Evolutionary conservation across 306 rosid genomes (phyloP).

Genomic region (Oxytropis ochrocephala): DNA sequence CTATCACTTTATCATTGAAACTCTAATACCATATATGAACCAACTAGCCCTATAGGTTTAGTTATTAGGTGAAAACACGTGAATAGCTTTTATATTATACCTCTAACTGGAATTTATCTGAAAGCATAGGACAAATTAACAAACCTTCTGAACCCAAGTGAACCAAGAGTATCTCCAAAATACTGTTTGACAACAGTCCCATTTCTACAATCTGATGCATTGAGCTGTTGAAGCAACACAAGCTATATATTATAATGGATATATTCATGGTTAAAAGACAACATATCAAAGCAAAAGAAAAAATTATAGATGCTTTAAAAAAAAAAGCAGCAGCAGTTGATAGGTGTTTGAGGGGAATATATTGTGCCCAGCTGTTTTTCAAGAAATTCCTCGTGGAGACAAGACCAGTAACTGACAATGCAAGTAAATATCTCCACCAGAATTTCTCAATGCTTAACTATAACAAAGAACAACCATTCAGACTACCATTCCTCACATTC

Average conservation of each 20-base stretch:
- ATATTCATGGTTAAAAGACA: slow-evolving; percentile 1
- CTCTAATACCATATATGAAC: not conserved
- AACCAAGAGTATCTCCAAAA: slow-evolving; percentile 70
- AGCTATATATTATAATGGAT: not conserved
- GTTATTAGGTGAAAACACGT: not conserved
- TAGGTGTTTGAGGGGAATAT: slow-evolving; percentile 3
- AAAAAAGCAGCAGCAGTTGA: not conserved
- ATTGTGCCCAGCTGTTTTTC: slow-evolving; percentile 9
- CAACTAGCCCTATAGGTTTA: not conserved
- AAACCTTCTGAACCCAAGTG: slow-evolving; percentile 63
- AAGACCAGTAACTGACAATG: not conserved
- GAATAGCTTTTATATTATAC: not conserved
- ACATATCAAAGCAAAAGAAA: not conserved
- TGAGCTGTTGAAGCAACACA: slow-evolving; percentile 50
- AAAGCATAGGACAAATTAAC: slow-evolving; percentile 20
- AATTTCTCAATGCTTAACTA: not conserved
- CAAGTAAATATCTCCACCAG: not conserved
- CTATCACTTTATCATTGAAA: not conserved
- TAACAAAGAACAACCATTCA: not conserved
- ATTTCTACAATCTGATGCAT: slow-evolving; percentile 69
- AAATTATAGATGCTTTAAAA: not conserved
- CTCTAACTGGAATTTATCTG: not conserved
- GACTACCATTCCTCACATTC: slow-evolving; percentile 2
- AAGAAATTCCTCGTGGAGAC: not conserved
- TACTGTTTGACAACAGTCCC: slow-evolving; percentile 67